Evolutionary conservation across 768 basidiomycete genomes (phyloP).

Genomic region (Clitopilus passeckerianus): DNA sequence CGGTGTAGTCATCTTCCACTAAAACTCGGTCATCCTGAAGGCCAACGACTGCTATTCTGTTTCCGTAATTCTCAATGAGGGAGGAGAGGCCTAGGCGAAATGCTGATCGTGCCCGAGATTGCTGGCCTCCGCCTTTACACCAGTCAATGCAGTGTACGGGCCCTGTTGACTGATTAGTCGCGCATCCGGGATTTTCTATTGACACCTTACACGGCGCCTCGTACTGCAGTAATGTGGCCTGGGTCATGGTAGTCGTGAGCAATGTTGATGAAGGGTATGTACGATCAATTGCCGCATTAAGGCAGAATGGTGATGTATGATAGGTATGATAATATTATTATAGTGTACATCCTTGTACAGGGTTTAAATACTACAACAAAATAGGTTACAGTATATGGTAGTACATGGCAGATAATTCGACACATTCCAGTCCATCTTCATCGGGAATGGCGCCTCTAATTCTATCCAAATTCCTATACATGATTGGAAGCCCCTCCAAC

Average conservation of each 20-base stretch:
- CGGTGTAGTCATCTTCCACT: conserved; percentile 77
- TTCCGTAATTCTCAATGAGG: conserved; percentile 78
- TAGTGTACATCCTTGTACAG: too few species aligned
- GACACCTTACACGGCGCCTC: conserved; percentile 74
- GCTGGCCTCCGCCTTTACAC: conserved; percentile 79
- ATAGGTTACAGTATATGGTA: too few species aligned
- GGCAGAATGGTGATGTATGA: background rate
- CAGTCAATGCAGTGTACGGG: conserved; percentile 84
- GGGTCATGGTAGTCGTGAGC: conserved; percentile 41
- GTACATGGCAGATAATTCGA: too few species aligned
- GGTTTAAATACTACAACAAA: too few species aligned
- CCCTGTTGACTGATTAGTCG: conserved; percentile 40
- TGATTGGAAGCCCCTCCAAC: too few species aligned
- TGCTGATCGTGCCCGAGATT: conserved; percentile 65
- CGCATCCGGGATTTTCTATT: background rate
- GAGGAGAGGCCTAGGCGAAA: conserved; percentile 87
- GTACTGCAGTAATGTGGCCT: conserved; percentile 72
- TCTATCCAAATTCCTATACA: too few species aligned
- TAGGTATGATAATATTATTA: background rate
- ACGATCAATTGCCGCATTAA: background rate
- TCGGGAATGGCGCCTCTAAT: too few species aligned
- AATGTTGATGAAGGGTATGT: background rate
- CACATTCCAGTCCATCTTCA: too few species aligned
- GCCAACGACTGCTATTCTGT: conserved; percentile 74
- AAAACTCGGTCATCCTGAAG: conserved; percentile 85